A percentile compares a stretch with the other conserved stretches of the same genome.
Conservation (phyloP, 139 green algal genomes). For the Coelastrella sp. region DNA sequence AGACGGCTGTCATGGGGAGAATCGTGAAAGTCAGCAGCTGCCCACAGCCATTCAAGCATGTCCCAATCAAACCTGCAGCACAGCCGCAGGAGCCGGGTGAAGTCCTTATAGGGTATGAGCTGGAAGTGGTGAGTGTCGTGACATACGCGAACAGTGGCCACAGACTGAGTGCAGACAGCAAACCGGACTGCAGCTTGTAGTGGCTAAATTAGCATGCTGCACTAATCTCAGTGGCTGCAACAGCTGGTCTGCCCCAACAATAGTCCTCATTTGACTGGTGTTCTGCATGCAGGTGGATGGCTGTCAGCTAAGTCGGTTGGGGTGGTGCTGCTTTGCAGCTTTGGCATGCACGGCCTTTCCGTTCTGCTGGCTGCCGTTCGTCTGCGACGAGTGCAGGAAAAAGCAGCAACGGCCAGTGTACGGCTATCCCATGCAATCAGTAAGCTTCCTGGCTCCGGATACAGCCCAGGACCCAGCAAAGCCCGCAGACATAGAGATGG, state of each 20-base stretch:
- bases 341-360: slow-evolving; percentile 7
- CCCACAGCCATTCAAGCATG: not conserved
- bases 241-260: too few species aligned
- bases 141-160: too few species aligned
- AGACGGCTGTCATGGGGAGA: not conserved
- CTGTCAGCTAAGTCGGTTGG: slow-evolving; percentile 14
- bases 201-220: too few species aligned
- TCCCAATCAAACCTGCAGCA: not conserved
- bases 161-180: too few species aligned
- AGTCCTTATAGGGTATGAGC: slow-evolving; percentile 32
- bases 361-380: slow-evolving; percentile 28
- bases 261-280: too few species aligned
- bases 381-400: slow-evolving; percentile 17
- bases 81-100: slow-evolving; percentile 10
- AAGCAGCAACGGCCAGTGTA: slow-evolving; percentile 23
- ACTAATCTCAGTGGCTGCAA: too few species aligned
- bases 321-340: slow-evolving; percentile 34
- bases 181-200: too few species aligned
- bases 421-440: slow-evolving; percentile 15
- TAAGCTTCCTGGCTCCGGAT: not conserved
- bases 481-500: not conserved
- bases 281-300: slow-evolving; percentile 16
- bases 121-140: slow-evolving; percentile 4
- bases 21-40: not conserved
- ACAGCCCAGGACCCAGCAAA: not conserved